Base-by-base conservation (phyloP, 2,329 filamentous ascomycete species). In the Coleophoma cylindrospora region DNA sequence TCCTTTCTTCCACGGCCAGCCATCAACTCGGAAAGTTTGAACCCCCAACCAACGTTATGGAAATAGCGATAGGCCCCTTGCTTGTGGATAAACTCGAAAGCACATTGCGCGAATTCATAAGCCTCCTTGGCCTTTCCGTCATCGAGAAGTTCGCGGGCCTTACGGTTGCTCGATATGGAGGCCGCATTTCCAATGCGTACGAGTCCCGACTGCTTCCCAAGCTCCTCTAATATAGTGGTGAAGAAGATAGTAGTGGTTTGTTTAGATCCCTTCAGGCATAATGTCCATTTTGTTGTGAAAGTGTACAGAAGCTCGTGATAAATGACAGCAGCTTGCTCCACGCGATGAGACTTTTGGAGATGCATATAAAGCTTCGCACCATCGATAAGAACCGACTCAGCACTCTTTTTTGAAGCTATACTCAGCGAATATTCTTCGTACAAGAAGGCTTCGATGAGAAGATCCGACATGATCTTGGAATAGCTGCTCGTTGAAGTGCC, bases 11-110 rank as follows among this genome's bases (percentile, higher is more conserved):
- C 68, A 45, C 72, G 69, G 22, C 71, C 71, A 2, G 72, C 72
- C 44, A 76, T 63, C 27, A 69, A 62, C 43, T 70, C 68, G 14
- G 73, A 73, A 8, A 77, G 64, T 55, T 68, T 69, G 64, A 74
- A 76, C n/a, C 72, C 73, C 49, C 69, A 68, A 15, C 64, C 65
- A 45, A 74, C 68, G 47, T 65, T 66, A n/a, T 64, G 57, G 4
- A 61, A 54, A 27, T 63, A 59, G 40, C 66, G 63, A 55, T 75
- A 76, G 40, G 72, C 66, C 21, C 65, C 63, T 48, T 73, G 68
- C 21, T 63, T 58, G 46, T 67, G 60, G 4, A 68, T 68, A 53
- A 76, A 75, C 15, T 65, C 60, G 62, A 73, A 74, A 1, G 67
- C 68, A 47, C 68, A 69, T 40, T 65, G 66, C 3, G 69, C 72